A percentile compares a stretch with the other conserved stretches of the same genome.
Evolutionary conservation across 306 rosid genomes (phyloP).

Genomic region (Corylus avellana): DNA sequence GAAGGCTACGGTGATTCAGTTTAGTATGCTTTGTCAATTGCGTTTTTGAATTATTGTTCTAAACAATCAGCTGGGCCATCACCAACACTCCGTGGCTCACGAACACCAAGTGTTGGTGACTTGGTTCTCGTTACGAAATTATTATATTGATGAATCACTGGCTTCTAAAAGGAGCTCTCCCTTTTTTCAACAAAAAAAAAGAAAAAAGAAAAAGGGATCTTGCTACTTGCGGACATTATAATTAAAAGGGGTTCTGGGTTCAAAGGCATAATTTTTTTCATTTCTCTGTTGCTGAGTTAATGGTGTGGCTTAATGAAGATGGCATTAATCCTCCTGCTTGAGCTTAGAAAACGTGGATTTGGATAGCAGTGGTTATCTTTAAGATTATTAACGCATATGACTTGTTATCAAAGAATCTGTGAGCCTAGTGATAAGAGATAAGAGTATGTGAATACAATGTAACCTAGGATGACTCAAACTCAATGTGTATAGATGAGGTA

Average conservation of each 20-base stretch:
- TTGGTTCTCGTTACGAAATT: neutral
- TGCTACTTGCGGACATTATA: neutral
- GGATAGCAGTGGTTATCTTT: neutral
- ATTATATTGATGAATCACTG: neutral
- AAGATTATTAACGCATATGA: neutral
- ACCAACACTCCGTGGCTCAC: neutral
- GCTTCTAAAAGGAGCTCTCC: too few species aligned
- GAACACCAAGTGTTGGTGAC: neutral
- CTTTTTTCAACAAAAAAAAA: too few species aligned
- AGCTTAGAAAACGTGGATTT: too few species aligned
- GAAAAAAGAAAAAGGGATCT: neutral
- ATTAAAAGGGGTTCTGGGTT: neutral
- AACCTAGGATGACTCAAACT: too few species aligned
- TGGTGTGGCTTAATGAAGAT: neutral
- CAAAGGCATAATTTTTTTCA: neutral
- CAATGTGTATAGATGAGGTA: too few species aligned
- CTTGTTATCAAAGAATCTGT: too few species aligned
- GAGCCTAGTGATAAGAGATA: too few species aligned
- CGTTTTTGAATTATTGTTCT: neutral
- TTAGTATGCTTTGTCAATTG: neutral
- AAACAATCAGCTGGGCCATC: constrained; percentile 8
- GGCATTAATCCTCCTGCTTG: neutral
- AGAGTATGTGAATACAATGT: too few species aligned
- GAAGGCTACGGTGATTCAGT: neutral
- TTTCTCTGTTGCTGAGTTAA: neutral